These are phyloP conservation scores for Striga asiatica DNA, from an alignment of 257 asterid genomes.

Conservation along the genomic window DNA sequence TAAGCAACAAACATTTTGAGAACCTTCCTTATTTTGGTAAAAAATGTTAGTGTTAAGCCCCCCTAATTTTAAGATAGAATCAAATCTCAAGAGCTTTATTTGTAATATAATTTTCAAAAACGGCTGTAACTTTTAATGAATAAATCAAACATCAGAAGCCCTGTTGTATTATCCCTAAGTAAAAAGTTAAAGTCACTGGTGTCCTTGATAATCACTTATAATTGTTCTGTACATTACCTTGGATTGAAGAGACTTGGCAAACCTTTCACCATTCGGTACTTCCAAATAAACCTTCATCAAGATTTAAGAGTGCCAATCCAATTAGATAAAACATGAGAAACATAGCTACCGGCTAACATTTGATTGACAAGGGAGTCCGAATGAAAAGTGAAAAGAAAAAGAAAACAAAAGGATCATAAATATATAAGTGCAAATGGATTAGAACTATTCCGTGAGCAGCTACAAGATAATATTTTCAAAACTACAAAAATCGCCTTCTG, in stretches of 20 bases:
- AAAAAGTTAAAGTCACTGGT: background rate
- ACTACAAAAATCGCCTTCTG: background rate
- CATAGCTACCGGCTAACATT: background rate
- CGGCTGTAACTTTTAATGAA: no score
- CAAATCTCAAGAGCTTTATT: no score
- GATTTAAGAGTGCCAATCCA: conserved; percentile 16
- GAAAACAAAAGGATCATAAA: background rate
- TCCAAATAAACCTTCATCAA: conserved; percentile 86
- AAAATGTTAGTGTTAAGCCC: no score
- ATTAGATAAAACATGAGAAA: conserved; percentile 12
- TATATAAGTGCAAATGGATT: background rate
- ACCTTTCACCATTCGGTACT: conserved; percentile 60
- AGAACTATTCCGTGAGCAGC: background rate
- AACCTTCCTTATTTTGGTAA: no score
- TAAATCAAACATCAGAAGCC: background rate
- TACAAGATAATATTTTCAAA: background rate
- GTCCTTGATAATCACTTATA: conserved; percentile 8
- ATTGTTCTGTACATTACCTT: conserved; percentile 35
- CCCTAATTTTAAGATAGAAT: no score
- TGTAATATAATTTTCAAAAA: no score
- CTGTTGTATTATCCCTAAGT: background rate
- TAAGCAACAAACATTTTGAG: no score
- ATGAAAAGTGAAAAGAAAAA: background rate
- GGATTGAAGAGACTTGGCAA: conserved; percentile 77
- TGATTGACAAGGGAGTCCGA: background rate